These are phyloP conservation scores for Xerophyta viscosa DNA, from an alignment of 106 monocot genomes.

Conservation along the genomic window DNA sequence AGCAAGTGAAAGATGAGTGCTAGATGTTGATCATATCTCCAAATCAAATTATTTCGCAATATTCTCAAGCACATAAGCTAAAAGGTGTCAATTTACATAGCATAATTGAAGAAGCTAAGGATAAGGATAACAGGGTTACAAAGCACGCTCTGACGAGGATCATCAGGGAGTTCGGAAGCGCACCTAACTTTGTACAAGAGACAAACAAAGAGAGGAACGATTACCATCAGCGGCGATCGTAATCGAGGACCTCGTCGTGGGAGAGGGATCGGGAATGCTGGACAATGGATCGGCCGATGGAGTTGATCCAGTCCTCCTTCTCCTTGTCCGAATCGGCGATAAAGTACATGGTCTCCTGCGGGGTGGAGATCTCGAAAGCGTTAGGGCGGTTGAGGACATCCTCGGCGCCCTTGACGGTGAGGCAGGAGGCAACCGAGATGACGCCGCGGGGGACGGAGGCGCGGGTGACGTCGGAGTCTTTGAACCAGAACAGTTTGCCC, in stretches of 20 bases:
- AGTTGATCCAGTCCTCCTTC: constrained; percentile 17
- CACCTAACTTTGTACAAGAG: too few relatives aligned
- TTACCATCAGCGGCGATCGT: too few relatives aligned
- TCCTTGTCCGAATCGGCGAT: constrained; percentile 13
- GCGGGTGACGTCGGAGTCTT: constrained; percentile 1
- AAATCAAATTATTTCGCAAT: too few relatives aligned
- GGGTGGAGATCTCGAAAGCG: constrained; percentile 39
- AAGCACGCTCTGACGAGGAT: too few relatives aligned
- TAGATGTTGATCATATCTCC: too few relatives aligned
- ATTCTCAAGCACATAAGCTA: too few relatives aligned
- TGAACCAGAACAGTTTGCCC: constrained; percentile 13
- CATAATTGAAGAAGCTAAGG: too few relatives aligned
- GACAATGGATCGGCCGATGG: constrained; percentile 15
- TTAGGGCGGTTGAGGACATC: constrained; percentile 32
- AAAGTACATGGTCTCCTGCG: constrained; percentile 10
- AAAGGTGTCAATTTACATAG: too few relatives aligned
- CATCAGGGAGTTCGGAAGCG: too few relatives aligned
- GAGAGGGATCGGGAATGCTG: constrained; percentile 11
- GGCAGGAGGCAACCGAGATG: constrained; percentile 19
- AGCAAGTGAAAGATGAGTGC: too few relatives aligned
- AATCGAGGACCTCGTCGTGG: constrained; percentile 8
- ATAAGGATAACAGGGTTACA: too few relatives aligned
- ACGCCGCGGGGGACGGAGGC: constrained; percentile 7
- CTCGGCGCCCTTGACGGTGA: constrained; percentile 48
- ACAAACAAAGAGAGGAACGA: too few relatives aligned